Base-by-base conservation (phyloP, 768 basidiomycete genomes). In the Suillus luteus region DNA sequence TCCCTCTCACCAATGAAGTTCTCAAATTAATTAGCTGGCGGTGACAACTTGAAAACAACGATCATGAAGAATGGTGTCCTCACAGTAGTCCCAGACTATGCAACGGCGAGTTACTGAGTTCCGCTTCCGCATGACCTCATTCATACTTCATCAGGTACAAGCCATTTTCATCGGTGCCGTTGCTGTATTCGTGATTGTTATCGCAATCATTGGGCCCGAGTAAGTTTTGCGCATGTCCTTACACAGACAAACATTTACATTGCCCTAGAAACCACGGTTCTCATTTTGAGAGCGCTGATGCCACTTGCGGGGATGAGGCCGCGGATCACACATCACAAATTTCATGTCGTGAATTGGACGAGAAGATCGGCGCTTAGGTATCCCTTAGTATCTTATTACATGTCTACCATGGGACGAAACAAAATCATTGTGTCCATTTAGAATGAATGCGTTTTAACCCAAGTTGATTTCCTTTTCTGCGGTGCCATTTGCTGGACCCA, bases 221-320 rank as follows among this genome's bases (percentile, higher is more conserved):
- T 89, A 67, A 63, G 90, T 83, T 15, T 61, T 33, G 1, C 1
- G 62, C 22, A 24, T 14, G 5, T 55, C 43, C 12, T 22, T 54
- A n/a, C 59, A 37, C 49, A 7, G 37, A n/a, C 17, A 37, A 41
- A n/a, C 37, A 27, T 43, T 22, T 6, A 24, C 60, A 33, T 15
- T 17, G 19, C 2, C 22, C 27, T 62, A 88, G 87, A 72, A 87
- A 90, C 64, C 90, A 91, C 69, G 85, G 88, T 10, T 81, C 86
- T 14, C 91, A 90, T 77, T 98, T 96, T 70, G 95, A 98, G 79
- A 84, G 90, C 65, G 82, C 86, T 69, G 89, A 88, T 75, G 75
- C 87, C 2, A 93, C 92, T 1, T 90, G 89, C 75, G 92, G 91
- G 22, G 78, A 80, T 35, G 86, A 86, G 37, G 79, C 79, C 24